Base-by-base conservation (phyloP, 495 filamentous ascomycete species). In the Endocarpon pusillum region DNA sequence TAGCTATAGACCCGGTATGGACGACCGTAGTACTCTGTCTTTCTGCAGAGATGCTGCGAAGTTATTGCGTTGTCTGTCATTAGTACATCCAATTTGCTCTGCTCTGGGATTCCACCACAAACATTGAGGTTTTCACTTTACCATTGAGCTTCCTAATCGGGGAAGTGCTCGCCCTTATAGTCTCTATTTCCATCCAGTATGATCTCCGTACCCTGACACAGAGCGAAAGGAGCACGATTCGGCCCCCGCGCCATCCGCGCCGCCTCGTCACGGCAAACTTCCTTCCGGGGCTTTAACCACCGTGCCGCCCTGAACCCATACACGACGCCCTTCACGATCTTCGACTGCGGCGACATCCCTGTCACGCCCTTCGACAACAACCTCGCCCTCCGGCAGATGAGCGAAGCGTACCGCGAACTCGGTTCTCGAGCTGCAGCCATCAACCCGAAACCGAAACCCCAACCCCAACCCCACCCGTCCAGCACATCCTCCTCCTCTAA, bases 151-250 rank as follows among this genome's bases (percentile, higher is more conserved):
- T n/a, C n/a, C n/a, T n/a, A n/a, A n/a, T n/a, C n/a, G n/a, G n/a
- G n/a, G n/a, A n/a, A n/a, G n/a, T n/a, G n/a, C n/a, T n/a, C n/a
- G 57, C 55, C 16, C 57, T 57, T 3, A 34, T 40, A 5, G 6
- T 31, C 26, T 38, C 15, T 11, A 16, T n/a, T 3, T 4, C 3
- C 18, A 18, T 30, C 30, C 19, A 46, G 49, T 6, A 54, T 59
- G 16, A 46, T 48, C 1, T 29, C 40, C 30, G 58, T 48, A 9
- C 57, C 53, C 21, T 48, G 46, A 2, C 51, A 31, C 11, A 48
- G 55, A n/a, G n/a, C n/a, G n/a, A n/a, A n/a, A 72, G 69, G 72
- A n/a, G 76, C 76, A 16, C 62, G 75, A 4, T 79, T 79, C 43
- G 75, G 74, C 0, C 76, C 76, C 7, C 62, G 74, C 10, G 73